Evolutionary conservation across 2,329 filamentous ascomycete species (phyloP).

Genomic region (Ophiostoma fasciatum): DNA sequence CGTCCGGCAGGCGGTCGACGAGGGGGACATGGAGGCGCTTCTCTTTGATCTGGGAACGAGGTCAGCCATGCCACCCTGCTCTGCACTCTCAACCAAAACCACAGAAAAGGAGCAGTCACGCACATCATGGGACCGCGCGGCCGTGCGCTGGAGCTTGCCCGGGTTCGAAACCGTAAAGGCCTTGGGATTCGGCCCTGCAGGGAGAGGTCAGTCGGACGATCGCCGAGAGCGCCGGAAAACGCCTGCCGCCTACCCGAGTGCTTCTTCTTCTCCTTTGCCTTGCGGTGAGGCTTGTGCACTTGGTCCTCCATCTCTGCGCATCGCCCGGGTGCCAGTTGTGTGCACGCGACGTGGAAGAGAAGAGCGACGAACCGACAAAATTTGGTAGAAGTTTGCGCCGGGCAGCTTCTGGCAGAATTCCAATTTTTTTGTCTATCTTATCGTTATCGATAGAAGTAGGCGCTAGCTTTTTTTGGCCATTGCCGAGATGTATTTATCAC

Average conservation of each 20-base stretch:
- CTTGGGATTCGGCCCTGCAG: conserved; percentile 64
- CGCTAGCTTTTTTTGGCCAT: no score
- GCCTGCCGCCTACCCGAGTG: conserved; percentile 40
- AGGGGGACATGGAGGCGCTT: conserved; percentile 92
- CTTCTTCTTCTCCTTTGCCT: conserved; percentile 76
- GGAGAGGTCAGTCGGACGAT: not conserved
- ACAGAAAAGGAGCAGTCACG: no score
- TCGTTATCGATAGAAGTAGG: conserved; percentile 10
- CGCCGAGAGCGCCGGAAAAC: no score
- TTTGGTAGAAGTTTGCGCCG: conserved; percentile 8
- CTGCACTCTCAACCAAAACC: no score
- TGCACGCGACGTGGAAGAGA: not conserved
- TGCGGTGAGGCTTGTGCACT: conserved; percentile 69
- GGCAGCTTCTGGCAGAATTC: not conserved
- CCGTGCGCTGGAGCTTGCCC: conserved; percentile 63
- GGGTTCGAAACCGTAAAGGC: conserved; percentile 77
- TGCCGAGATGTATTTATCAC: no score
- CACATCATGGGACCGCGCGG: conserved; percentile 58
- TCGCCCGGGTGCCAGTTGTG: not conserved
- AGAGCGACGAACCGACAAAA: not conserved
- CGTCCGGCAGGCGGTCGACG: conserved; percentile 88
- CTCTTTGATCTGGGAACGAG: conserved; percentile 60
- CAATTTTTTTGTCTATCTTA: conserved; percentile 9
- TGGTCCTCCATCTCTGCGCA: conserved; percentile 61
- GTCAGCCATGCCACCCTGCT: no score